Evolutionary conservation across 495 filamentous ascomycete species (phyloP), one percentile per base, ranked within the genome.

Genomic region (Cenococcum geophilum): DNA sequence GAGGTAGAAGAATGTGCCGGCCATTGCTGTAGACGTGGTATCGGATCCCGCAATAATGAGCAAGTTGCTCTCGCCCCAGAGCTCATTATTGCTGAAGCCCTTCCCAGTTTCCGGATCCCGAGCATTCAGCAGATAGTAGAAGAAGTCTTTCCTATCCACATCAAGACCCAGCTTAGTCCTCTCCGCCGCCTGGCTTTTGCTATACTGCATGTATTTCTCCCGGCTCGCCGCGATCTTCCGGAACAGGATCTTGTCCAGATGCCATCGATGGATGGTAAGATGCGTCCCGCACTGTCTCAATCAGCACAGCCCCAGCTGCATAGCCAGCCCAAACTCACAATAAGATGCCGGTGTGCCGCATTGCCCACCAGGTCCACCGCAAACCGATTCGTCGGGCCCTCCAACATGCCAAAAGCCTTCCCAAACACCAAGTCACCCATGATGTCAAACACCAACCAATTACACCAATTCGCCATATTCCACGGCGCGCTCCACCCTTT

Each of bases 391-490:
- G 80, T 76, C 6, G 74, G 78, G n/a, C 71, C 72, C 51, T 83
- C 79, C 50, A 92, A 75, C 86, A 88, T 88, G 45, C 82, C 77
- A 72, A 88, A 89, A 20, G 83, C 77, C 70, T 88, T 87, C 16
- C 83, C 85, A 66, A 89, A 90, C 59, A 79, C 79, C 9, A 91
- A 66, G 37, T 88, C 83, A 3, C 86, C 86, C 71, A 91, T 82
- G 21, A 89, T 82, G 64, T 91, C 87, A 75, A 88, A 89, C 50
- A 81, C 80, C 9, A 86, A 76, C 73, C 82, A 88, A 68, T 83
- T 86, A 57, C 77, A 79, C 80, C 83, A 87, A 61, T 83, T 75
- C 0, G 83, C 76, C 73, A 87, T 79, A 69, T 88, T 70, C 54
- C 61, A 65, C 34, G 22, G 52, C 0, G 59, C 56, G 9, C 42